These are phyloP conservation scores for Penicillium waksmanii DNA, from an alignment of 495 filamentous ascomycete genomes.

Conservation along the genomic window DNA sequence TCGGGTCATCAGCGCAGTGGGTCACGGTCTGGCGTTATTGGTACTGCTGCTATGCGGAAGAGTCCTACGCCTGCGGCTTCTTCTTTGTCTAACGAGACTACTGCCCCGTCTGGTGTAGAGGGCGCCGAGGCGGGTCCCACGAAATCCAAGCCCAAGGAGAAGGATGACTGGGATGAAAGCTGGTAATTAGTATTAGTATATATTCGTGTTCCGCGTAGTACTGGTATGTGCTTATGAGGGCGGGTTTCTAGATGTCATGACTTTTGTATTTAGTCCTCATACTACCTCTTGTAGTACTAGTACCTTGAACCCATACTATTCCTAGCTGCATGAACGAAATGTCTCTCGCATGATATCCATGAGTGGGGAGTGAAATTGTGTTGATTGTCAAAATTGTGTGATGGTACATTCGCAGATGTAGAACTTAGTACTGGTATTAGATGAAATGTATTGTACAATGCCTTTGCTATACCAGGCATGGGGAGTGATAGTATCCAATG, in stretches of 20 bases:
- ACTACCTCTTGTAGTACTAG: too few species aligned
- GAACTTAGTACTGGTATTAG: too few species aligned
- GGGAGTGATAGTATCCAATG: background rate
- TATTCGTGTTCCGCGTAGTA: constrained; percentile 11
- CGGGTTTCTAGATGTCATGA: constrained; percentile 13
- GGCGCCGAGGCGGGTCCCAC: constrained; percentile 38
- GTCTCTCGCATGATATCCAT: background rate
- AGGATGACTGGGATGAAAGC: constrained; percentile 70
- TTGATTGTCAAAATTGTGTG: too few species aligned
- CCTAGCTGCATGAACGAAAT: constrained; percentile 19
- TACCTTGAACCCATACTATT: constrained; percentile 20
- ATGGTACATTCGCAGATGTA: too few species aligned
- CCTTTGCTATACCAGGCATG: background rate
- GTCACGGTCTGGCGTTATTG: constrained; percentile 57
- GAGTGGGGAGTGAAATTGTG: background rate
- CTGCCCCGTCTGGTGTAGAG: constrained; percentile 40
- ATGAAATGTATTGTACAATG: constrained; percentile 4
- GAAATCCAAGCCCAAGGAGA: constrained; percentile 39
- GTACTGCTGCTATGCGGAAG: constrained; percentile 74
- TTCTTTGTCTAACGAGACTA: constrained; percentile 27
- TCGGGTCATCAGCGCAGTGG: constrained; percentile 33
- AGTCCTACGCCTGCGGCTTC: constrained; percentile 42
- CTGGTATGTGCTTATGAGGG: constrained; percentile 9
- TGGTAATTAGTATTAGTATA: constrained; percentile 50
- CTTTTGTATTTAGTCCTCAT: constrained; percentile 10